Evolutionary conservation across 2,329 filamentous ascomycete genomes (phyloP).

Genomic region (Penicillium nordicum): DNA sequence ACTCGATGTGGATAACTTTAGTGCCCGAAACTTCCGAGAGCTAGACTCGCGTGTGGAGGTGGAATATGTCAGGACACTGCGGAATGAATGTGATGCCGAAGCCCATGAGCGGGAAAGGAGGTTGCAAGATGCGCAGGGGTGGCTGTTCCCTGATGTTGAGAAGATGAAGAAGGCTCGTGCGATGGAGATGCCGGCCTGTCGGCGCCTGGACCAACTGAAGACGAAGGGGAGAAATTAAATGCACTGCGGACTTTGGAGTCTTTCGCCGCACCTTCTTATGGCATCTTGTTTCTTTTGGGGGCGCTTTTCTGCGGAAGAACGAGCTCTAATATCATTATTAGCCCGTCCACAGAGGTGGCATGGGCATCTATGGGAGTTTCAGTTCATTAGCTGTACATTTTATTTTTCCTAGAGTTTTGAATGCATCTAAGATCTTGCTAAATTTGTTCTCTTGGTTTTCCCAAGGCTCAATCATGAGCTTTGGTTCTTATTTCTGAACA

Average conservation of each 20-base stretch:
- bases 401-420: conserved; percentile 4
- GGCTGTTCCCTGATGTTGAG: conserved; percentile 77
- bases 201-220: conserved; percentile 52
- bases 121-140: conserved; percentile 76
- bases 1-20: conserved; percentile 68
- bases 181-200: conserved; percentile 60
- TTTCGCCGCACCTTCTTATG: background rate
- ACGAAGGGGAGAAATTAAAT: conserved; percentile 22
- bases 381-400: conserved; percentile 9
- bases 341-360: background rate
- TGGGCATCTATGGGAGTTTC: conserved; percentile 1
- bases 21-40: conserved; percentile 63
- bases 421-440: conserved; percentile 8
- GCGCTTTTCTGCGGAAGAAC: background rate
- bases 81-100: conserved; percentile 72
- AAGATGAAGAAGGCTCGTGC: conserved; percentile 70
- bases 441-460: no score
- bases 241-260: background rate
- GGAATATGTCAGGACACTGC: conserved; percentile 65
- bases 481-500: no score
- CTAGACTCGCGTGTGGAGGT: conserved; percentile 76
- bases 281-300: background rate
- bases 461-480: no score
- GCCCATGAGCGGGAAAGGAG: conserved; percentile 61
- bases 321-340: conserved; percentile 7